A percentile compares a stretch with the other conserved stretches of the same genome.
Conservation (phyloP, 2,329 filamentous ascomycete species). For the Plenodomus lindquistii region DNA sequence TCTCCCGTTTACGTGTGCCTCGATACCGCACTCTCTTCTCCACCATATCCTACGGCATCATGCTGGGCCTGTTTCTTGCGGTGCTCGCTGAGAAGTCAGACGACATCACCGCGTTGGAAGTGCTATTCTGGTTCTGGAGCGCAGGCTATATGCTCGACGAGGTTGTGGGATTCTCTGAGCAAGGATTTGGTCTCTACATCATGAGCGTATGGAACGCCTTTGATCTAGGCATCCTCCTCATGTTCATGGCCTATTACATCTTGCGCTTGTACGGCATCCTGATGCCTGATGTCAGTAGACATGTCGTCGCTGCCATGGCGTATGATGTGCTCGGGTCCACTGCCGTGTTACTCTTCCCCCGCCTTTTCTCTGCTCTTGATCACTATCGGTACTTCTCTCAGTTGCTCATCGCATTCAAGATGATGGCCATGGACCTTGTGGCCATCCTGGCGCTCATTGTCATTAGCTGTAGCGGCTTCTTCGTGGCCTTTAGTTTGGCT, state of each 20-base stretch:
- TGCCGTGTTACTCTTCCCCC: constrained; percentile 84
- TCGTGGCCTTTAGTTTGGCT: constrained; percentile 89
- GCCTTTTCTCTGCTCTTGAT: constrained; percentile 89
- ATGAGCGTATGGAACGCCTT: constrained; percentile 99
- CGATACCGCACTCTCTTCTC: constrained; percentile 90
- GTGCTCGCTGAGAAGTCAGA: constrained; percentile 76
- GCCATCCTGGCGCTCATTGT: constrained; percentile 83
- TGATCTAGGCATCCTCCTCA: constrained; percentile 83
- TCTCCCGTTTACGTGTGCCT: constrained; percentile 87
- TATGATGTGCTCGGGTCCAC: constrained; percentile 94
- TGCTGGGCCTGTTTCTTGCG: constrained; percentile 83
- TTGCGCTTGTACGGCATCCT: constrained; percentile 87
- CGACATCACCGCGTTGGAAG: constrained; percentile 80
- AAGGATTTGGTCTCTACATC: constrained; percentile 93
- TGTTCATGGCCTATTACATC: constrained; percentile 87
- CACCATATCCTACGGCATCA: constrained; percentile 80
- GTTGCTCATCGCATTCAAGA: constrained; percentile 86
- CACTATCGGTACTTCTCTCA: constrained; percentile 97
- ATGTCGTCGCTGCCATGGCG: constrained; percentile 77
- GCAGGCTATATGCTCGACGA: constrained; percentile 97
- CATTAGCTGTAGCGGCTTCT: constrained; percentile 91
- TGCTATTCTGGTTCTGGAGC: constrained; percentile 97
- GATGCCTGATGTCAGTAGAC: constrained; percentile 69
- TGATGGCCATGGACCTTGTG: constrained; percentile 89
- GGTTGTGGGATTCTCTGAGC: constrained; percentile 93